Evolutionary conservation across 352 stramenopile genomes (phyloP), one percentile per base, ranked within the genome.

Genomic region (Elongisporangium anandrum): DNA sequence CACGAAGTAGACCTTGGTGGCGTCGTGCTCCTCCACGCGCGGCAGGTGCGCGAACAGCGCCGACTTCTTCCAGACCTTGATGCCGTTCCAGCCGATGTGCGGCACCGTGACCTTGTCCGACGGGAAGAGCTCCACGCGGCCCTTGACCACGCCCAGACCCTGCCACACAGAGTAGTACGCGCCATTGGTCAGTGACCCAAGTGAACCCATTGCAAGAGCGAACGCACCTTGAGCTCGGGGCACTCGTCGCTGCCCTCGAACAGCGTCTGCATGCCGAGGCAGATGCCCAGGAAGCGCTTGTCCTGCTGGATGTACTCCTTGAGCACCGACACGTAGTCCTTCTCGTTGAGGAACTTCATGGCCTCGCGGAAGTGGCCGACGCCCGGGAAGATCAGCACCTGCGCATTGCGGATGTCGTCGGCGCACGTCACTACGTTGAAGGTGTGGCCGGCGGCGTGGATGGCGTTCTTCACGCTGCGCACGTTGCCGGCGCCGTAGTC

Each of bases 401-500:
- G 69, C 15, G 96, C 96, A 19, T 72, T 52, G 45, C 61, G 59
- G 62, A 99, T 98, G 79, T 99, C 90, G n/a, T 92, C 82, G 21
- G 90, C 84, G 41, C 75, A 74, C 19, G 80, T 74, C 50, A 97
- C 96, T 61, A 97, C 87, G 53, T 92, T 85, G 52, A 97, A 84
- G 52, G 85, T 75, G 64, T 95, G 95, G 17, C 96, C 96, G 8
- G 92, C 81, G 6, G 81, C 80, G 45, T 79, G 74, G 65, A 99
- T 98, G 38, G 97, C 97, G 71, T 99, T 99, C 74, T 87, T 90
- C 13, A 99, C 84, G 61, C 92, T 98, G 63, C 96, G 91, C 61
- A 99, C 96, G 77, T 99, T 99, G 64, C 97, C 97, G n/a, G 97
- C 97, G 60, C 97, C 97, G 69, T 99, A 99, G 77, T 99, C 97